Percentiles rank a stretch among this genome's conserved stretches.
Conservation (phyloP, 257 asterid genomes). For the Solanum appendiculatum region DNA sequence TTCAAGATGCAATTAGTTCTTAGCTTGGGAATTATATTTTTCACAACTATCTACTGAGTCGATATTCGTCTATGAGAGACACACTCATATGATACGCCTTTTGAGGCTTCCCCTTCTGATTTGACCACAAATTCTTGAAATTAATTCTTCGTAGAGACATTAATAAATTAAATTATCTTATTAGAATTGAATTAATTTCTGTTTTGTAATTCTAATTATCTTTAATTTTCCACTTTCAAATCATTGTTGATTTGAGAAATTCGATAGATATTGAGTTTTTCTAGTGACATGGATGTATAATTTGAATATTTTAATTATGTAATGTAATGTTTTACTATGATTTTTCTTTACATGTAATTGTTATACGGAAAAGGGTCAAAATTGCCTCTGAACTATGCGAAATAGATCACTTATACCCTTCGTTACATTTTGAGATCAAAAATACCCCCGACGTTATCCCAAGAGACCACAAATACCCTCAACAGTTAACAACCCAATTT, state of each 20-base stretch:
- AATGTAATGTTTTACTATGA: background rate
- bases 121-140: background rate
- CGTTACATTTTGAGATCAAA: too few species aligned
- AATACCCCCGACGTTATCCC: background rate
- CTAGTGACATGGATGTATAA: background rate
- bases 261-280: background rate
- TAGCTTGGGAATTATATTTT: slow-evolving; percentile 7
- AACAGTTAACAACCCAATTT: background rate
- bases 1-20: slow-evolving; percentile 4
- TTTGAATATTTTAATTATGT: background rate
- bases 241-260: background rate
- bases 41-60: slow-evolving; percentile 1
- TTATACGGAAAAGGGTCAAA: background rate
- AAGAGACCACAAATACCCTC: background rate
- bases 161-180: background rate
- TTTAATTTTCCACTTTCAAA: background rate
- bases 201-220: background rate
- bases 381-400: too few species aligned
- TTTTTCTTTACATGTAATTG: background rate
- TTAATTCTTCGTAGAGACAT: background rate
- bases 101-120: background rate
- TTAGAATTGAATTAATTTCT: background rate
- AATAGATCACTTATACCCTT: too few species aligned
- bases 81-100: background rate
- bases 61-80: background rate